Base-by-base conservation (phyloP, 768 basidiomycete species). In the Boletus reticulatus region DNA sequence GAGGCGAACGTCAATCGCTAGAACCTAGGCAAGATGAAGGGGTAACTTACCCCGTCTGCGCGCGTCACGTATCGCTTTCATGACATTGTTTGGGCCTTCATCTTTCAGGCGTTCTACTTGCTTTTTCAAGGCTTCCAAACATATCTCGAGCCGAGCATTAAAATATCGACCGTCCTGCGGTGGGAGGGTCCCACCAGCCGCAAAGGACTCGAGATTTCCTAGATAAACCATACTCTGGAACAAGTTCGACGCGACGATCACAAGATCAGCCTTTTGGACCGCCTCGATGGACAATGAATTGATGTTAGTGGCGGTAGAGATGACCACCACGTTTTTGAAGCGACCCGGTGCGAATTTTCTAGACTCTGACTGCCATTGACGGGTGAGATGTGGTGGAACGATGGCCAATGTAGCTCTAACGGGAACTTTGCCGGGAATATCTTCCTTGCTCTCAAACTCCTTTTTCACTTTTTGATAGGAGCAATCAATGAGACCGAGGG, bases 311-410 rank as follows among this genome's bases (percentile, higher is more conserved):
- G 87, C 85, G 0, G 84, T 87, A 6, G 84, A 79, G 56, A 96
- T 80, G 8, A 84, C 79, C 43, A 88, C 75, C 17, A 88, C 82
- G 9, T 76, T 78, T 41, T 73, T 73, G 63, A 73, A 72, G 39
- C 72, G 68, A 5, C 64, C 67, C 2, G 76, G 76, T 7, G 81
- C 79, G 70, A 98, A 98, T 71, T 96, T 94, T 62, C 76, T 72
- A 48, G 89, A 83, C 70, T 98, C 95, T 7, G 87, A 87, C 17
- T 81, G 81, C 95, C 95, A 98, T 68, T 98, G 95, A 43, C 86
- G 82, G 14, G 85, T 88, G 52, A 98, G 77, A 74, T 98, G 95
- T 8, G 92, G 86, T 31, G 95, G 95, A 17, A 97, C 94, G 58
- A 96, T 78, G 62, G 87, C 82, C 31, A 95, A 79, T 4, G 92